Evolutionary conservation across 257 asterid genomes (phyloP).

Genomic region (Jaltomata sinuosa): DNA sequence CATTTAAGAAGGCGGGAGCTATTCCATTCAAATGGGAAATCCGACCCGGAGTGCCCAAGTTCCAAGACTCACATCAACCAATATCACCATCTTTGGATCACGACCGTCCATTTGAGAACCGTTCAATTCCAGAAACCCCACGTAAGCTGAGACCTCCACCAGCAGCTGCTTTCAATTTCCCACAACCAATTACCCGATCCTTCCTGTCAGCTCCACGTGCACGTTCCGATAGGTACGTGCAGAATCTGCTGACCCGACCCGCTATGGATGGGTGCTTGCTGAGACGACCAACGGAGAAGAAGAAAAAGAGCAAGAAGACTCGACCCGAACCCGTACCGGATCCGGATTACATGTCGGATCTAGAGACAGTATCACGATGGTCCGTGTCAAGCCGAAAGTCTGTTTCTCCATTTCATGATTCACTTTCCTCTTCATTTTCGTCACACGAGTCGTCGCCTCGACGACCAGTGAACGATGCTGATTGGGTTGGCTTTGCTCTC

Average conservation of each 20-base stretch:
- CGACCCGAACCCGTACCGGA: conserved; percentile 1
- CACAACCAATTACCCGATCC: conserved; percentile 16
- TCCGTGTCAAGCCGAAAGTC: conserved; percentile 45
- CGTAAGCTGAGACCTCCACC: conserved; percentile 62
- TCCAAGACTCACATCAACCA: conserved; percentile 5
- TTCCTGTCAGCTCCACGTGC: conserved; percentile 21
- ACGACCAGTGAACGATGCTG: conserved; percentile 24
- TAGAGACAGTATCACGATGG: conserved; percentile 29
- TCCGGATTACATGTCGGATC: conserved; percentile 30
- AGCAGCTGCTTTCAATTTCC: conserved; percentile 29
- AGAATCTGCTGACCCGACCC: conserved; percentile 6
- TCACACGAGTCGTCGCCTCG: conserved; percentile 21
- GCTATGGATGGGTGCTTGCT: conserved; percentile 27
- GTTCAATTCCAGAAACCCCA: conserved; percentile 16
- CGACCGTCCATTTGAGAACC: not conserved
- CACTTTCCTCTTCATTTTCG: conserved; percentile 26
- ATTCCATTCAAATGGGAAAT: conserved; percentile 87
- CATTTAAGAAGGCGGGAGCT: conserved; percentile 60
- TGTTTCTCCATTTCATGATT: conserved; percentile 19
- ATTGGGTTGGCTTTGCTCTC: conserved; percentile 45
- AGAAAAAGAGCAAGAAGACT: not conserved
- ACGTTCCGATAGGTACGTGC: conserved; percentile 19
- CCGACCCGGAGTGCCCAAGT: conserved; percentile 80
- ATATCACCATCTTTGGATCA: not conserved
- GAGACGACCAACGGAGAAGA: conserved; percentile 14